Percentiles rank a stretch among this genome's conserved stretches.
Evolutionary conservation across 768 basidiomycete species (phyloP).

Genomic region (Mycena filopes): DNA sequence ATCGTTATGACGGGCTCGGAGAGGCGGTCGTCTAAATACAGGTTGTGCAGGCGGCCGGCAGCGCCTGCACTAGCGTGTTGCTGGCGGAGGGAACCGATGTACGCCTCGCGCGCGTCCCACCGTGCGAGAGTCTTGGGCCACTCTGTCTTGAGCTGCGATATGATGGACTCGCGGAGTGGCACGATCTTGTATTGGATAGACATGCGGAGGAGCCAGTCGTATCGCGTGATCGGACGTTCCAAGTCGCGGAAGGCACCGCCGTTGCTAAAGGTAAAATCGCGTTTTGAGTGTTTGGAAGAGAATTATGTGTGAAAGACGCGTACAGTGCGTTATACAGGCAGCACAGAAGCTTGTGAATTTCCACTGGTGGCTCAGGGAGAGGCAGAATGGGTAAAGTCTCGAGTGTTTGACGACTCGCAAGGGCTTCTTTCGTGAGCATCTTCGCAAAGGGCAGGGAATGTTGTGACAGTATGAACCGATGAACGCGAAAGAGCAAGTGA

Average conservation of each 20-base stretch:
- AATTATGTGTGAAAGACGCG: not conserved
- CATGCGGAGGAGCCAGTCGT: slow-evolving; percentile 13
- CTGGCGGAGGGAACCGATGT: not conserved
- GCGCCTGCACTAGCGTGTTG: slow-evolving; percentile 1
- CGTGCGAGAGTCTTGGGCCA: slow-evolving; percentile 2
- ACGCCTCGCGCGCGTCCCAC: slow-evolving; percentile 14
- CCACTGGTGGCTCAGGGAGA: slow-evolving; percentile 5
- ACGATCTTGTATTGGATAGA: slow-evolving; percentile 11
- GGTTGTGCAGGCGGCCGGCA: slow-evolving; percentile 3
- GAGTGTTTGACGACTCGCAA: not conserved
- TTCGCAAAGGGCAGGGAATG: slow-evolving; percentile 7
- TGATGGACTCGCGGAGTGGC: not conserved
- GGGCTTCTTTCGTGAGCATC: not conserved
- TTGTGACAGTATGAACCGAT: slow-evolving; percentile 12
- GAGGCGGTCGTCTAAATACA: slow-evolving; percentile 20
- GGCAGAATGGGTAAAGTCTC: not conserved
- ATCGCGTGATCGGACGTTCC: slow-evolving; percentile 6
- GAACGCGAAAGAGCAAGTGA: not conserved
- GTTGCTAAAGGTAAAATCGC: not conserved
- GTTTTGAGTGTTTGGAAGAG: not conserved
- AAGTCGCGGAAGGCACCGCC: not conserved
- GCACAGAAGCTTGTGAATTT: slow-evolving; percentile 8
- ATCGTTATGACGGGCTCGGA: slow-evolving; percentile 1
- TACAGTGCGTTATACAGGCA: slow-evolving; percentile 16
- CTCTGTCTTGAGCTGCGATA: slow-evolving; percentile 6